Evolutionary conservation across 768 basidiomycete species (phyloP), one percentile per base, ranked within the genome.

Genomic region (Mrakia gelida): DNA sequence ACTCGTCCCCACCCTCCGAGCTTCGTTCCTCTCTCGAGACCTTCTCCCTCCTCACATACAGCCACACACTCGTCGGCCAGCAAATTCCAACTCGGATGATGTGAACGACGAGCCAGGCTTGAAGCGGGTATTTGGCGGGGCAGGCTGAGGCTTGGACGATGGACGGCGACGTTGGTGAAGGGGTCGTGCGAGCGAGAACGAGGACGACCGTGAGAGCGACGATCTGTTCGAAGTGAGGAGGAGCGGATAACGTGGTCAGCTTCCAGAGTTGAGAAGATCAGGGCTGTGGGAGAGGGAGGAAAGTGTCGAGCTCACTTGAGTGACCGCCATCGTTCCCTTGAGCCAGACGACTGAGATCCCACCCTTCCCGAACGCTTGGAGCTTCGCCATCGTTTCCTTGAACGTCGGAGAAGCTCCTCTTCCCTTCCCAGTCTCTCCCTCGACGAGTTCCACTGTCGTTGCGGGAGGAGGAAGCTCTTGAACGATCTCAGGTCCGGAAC

Each of bases 21-120:
- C 16, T 32, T 5, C 28, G n/a, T 30, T 10, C 62, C 32, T 28
- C 62, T 28, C 32, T 63, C 28, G 21, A 23, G 16, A 54, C 38
- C 41, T 43, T 70, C 28, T 26, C n/a, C 28, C 49, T 23, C 30
- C 71, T 71, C 38, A 71, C 6, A 11, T 52, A 54, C 26, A 71
- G 71, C 71, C 71, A 71, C 38, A 34, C 38, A 23, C 38, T 43
- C 9, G 71, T 71, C 49, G 71, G 71, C 71, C 71, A 71, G n/a
- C 71, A 71, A 3, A 71, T 71, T 3, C 43, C 34, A 3, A 71
- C 71, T 23, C 71, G 23, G 16, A 30, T 21, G 43, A 71, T 54
- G 71, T 71, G 71, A 18, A 71, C 71, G 49, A 71, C 11, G 45
- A 71, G 21, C 71, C 71, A 71, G 11, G 71, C 28, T 15, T 52